Evolutionary conservation across 1,139 yeast species (phyloP).

Genomic region (Debaryomyces sp.): DNA sequence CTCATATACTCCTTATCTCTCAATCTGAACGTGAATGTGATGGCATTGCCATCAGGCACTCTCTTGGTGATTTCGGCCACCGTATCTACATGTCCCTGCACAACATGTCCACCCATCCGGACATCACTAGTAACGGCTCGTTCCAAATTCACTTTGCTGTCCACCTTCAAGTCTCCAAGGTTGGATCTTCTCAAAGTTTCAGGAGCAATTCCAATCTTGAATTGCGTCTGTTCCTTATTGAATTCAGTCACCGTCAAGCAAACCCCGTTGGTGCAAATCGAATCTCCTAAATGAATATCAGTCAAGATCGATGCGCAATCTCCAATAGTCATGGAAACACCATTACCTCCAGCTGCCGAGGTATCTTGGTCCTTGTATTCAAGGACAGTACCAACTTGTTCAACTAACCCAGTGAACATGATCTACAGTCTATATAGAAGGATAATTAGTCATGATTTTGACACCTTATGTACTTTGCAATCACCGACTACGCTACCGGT

Average conservation of each 20-base stretch:
- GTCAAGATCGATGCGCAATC: conserved; percentile 64
- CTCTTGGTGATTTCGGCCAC: conserved; percentile 64
- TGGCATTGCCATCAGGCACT: conserved; percentile 73
- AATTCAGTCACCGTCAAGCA: conserved; percentile 95
- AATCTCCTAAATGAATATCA: conserved; percentile 91
- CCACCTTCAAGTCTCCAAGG: conserved; percentile 59
- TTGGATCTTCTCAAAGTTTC: conserved; percentile 87
- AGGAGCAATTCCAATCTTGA: conserved; percentile 91
- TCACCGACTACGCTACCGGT: conserved; percentile 5
- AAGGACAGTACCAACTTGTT: conserved; percentile 66
- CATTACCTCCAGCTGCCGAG: conserved; percentile 71
- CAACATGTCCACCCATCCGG: conserved; percentile 95
- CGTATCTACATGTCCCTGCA: conserved; percentile 97
- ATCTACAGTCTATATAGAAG: not conserved
- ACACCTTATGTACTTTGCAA: not conserved
- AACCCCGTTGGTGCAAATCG: conserved; percentile 86
- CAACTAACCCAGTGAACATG: conserved; percentile 97
- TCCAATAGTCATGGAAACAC: conserved; percentile 68
- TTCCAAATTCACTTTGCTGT: conserved; percentile 79
- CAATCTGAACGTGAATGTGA: conserved; percentile 73
- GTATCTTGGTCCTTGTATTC: conserved; percentile 54
- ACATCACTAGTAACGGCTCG: conserved; percentile 84
- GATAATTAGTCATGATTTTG: not conserved
- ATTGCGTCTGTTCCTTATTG: conserved; percentile 45
- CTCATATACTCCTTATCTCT: conserved; percentile 65